Base-by-base conservation (phyloP, 257 asterid species). In the Nicotiana benthamiana region DNA sequence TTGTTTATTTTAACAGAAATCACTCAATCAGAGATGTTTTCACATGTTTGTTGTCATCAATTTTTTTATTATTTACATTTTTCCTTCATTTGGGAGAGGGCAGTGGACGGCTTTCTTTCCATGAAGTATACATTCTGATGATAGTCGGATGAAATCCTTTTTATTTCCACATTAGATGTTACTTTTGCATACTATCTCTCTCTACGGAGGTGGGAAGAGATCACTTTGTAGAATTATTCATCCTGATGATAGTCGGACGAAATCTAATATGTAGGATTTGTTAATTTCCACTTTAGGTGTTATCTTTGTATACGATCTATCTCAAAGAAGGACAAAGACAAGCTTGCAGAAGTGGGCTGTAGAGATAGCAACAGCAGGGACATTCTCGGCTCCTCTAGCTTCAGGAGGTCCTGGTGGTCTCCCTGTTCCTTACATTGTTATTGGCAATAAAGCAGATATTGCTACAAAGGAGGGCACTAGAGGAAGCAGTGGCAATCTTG, bases 371-470 rank as follows among this genome's bases (percentile, higher is more conserved):
- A 90, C 92, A 81, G 84, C 85, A 2, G 97, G 98, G 78, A 90
- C 99, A 75, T 96, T 96, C 84, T 94, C 97, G 77, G 99, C 98
- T 79, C 99, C 99, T 82, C 87, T 96, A 85, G 86, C 92, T 72
- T 89, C 97, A 27, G 97, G 92, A 54, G 99, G 99, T 75, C 99
- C 99, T 59, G 96, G 96, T 43, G 99, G 98, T 51, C 96, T 96
- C 81, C 97, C 98, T 6, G 99, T 96, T 64, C 99, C 99, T 26
- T 96, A 82, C 83, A 90, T 96, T 77, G 99, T 96, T 62, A 82
- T 96, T 74, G 97, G 97, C 40, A 96, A 96, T 87, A 96, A 94
- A 89, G 94, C 92, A 75, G 99, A 96, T 81, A 91, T 78, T 52
- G 56, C 56, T 72, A 13, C 60, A 24, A 72, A 72, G 1, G 61